Conservation (phyloP, 108 stramenopile species). For the Cylindrotheca closterium region DNA sequence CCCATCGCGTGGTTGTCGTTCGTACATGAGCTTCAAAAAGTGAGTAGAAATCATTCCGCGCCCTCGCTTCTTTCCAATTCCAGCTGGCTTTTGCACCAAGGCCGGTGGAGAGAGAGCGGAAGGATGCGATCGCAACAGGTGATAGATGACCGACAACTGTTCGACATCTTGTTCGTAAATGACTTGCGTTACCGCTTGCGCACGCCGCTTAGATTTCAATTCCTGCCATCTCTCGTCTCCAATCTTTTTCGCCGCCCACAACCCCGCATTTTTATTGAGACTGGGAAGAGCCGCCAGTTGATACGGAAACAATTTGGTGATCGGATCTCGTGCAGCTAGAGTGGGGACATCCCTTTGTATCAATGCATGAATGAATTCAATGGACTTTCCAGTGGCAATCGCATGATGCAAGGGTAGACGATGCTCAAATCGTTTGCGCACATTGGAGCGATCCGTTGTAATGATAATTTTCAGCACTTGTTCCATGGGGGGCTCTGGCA, state of each 20-base stretch:
- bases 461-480: conserved; percentile 24
- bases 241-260: conserved; percentile 10
- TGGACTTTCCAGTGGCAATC: conserved; percentile 18
- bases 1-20: neutral
- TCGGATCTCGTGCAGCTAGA: conserved; percentile 8
- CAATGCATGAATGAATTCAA: conserved; percentile 5
- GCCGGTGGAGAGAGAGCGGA: conserved; percentile 3
- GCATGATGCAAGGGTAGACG: conserved; percentile 33
- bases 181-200: conserved; percentile 14
- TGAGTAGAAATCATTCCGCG: conserved; percentile 12
- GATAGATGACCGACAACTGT: conserved; percentile 9
- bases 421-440: conserved; percentile 4
- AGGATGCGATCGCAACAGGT: conserved; percentile 11
- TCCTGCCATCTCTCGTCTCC: conserved; percentile 13
- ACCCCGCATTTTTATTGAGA: conserved; percentile 4
- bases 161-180: conserved; percentile 11
- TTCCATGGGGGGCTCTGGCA: conserved; percentile 15
- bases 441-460: neutral
- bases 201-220: conserved; percentile 3
- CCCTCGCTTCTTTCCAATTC: neutral
- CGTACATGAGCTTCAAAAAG: conserved; percentile 2
- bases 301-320: conserved; percentile 26
- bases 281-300: conserved; percentile 16
- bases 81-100: conserved; percentile 1
- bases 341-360: conserved; percentile 1